Evolutionary conservation across 805 yeast species (phyloP).

Genomic region (Yamadazyma tumulicola): DNA sequence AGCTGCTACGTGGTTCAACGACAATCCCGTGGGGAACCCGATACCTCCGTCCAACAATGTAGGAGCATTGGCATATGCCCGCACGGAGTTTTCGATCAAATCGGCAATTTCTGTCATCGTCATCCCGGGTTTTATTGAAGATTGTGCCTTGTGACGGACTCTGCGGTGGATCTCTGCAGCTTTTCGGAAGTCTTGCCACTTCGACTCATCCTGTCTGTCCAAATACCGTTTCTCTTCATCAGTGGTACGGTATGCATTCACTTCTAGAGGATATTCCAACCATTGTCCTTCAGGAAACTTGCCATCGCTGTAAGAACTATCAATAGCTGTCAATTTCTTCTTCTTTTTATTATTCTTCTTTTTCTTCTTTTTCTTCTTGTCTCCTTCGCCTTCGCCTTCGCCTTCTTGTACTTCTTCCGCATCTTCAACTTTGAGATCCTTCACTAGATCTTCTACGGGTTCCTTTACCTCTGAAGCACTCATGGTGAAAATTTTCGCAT

Average conservation of each 20-base stretch:
- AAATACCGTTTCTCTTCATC: conserved; percentile 81
- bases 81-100: conserved; percentile 77
- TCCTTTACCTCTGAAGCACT: conserved; percentile 1
- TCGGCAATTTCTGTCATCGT: conserved; percentile 86
- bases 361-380: conserved; percentile 20
- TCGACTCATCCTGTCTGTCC: conserved; percentile 57
- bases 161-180: conserved; percentile 96
- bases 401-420: conserved; percentile 1
- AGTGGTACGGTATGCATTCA: conserved; percentile 68
- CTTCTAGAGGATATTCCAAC: conserved; percentile 69
- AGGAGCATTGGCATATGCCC: conserved; percentile 69
- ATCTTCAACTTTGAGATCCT: conserved; percentile 3
- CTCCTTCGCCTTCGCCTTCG: neutral
- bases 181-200: conserved; percentile 87
- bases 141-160: conserved; percentile 76
- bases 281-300: conserved; percentile 85
- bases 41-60: conserved; percentile 71
- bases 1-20: conserved; percentile 92
- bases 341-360: conserved; percentile 50
- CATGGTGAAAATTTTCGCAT: neutral
- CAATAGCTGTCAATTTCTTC: conserved; percentile 58
- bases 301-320: conserved; percentile 64
- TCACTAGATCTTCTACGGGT: conserved; percentile 6
- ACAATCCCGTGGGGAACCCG: conserved; percentile 98
- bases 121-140: conserved; percentile 85